A percentile compares a stretch with the other conserved stretches of the same genome.
Evolutionary conservation across 1,139 yeast genomes (phyloP).

Genomic region (Pneumocystis sp.): DNA sequence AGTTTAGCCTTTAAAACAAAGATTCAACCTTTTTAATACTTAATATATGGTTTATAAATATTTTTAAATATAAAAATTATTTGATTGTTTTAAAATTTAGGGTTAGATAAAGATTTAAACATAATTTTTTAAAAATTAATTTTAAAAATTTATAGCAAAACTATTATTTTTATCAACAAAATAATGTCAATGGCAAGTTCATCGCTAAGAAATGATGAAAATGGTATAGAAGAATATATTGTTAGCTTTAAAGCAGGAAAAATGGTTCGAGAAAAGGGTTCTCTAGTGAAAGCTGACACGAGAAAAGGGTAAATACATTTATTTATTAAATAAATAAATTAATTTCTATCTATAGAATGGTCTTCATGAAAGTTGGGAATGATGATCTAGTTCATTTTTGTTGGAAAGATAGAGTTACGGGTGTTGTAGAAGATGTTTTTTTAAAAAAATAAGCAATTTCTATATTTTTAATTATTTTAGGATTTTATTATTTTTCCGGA

Average conservation of each 20-base stretch:
- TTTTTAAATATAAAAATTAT: no score
- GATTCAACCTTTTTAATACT: not conserved
- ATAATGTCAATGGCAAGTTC: not conserved
- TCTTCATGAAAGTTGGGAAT: conserved; percentile 5
- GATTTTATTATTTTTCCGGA: conserved; percentile 82
- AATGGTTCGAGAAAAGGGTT: conserved; percentile 20
- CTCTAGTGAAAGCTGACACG: conserved; percentile 12
- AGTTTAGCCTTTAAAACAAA: no score
- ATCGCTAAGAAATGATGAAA: not conserved
- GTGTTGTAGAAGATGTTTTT: conserved; percentile 17
- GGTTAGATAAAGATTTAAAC: not conserved
- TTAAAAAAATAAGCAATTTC: not conserved
- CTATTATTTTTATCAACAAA: not conserved
- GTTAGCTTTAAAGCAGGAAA: conserved; percentile 13
- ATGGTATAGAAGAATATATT: not conserved
- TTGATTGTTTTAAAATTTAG: not conserved
- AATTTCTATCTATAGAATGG: not conserved
- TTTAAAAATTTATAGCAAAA: not conserved
- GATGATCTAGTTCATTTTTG: conserved; percentile 13
- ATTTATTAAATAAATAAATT: not conserved
- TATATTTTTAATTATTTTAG: conserved; percentile 28
- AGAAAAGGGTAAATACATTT: conserved; percentile 9
- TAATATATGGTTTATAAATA: no score
- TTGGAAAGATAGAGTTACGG: conserved; percentile 11
- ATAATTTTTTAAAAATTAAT: not conserved